phyloP scores from a whole-genome alignment of 1,139 yeast species.

The Taiozyma sp. region DNA sequence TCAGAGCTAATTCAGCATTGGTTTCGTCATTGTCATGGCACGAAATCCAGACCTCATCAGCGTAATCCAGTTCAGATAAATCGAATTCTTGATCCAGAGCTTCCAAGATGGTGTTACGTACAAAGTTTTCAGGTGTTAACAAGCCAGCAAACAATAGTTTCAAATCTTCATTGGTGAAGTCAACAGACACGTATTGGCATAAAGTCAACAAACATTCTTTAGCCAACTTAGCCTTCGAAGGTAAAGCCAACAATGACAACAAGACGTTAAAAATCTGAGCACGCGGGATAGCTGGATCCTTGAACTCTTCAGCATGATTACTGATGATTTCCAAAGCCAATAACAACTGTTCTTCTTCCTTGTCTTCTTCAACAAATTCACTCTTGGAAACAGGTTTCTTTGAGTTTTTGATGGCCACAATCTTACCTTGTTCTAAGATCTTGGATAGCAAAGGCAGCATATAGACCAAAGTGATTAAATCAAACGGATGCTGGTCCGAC shows the following conservation, averaged over 20 bases:
- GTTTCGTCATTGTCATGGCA: constrained; percentile 68
- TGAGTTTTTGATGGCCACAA: constrained; percentile 46
- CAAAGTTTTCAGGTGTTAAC: constrained; percentile 62
- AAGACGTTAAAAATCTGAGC: constrained; percentile 55
- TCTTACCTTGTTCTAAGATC: constrained; percentile 57
- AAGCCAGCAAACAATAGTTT: constrained; percentile 53
- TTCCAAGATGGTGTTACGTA: constrained; percentile 76
- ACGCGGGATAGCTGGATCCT: constrained; percentile 67
- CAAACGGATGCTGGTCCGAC: constrained; percentile 70
- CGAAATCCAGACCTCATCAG: constrained; percentile 73
- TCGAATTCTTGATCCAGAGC: constrained; percentile 86
- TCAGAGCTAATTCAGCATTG: constrained; percentile 62
- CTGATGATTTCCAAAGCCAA: constrained; percentile 75
- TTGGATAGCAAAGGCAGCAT: constrained; percentile 67
- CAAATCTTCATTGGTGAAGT: constrained; percentile 54
- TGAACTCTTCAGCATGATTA: constrained; percentile 71
- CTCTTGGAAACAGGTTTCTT: constrained; percentile 44
- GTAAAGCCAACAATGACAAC: constrained; percentile 62
- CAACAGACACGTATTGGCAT: constrained; percentile 68
- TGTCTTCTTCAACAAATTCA: constrained; percentile 74
- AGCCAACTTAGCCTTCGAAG: constrained; percentile 74
- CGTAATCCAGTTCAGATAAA: constrained; percentile 46
- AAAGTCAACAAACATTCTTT: constrained; percentile 78
- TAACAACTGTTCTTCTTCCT: constrained; percentile 81
- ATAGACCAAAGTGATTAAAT: constrained; percentile 64